A percentile compares a stretch with the other conserved stretches of the same genome.
phyloP scores from a whole-genome alignment of 1,139 yeast genomes.

The Suhomyces maxii region DNA sequence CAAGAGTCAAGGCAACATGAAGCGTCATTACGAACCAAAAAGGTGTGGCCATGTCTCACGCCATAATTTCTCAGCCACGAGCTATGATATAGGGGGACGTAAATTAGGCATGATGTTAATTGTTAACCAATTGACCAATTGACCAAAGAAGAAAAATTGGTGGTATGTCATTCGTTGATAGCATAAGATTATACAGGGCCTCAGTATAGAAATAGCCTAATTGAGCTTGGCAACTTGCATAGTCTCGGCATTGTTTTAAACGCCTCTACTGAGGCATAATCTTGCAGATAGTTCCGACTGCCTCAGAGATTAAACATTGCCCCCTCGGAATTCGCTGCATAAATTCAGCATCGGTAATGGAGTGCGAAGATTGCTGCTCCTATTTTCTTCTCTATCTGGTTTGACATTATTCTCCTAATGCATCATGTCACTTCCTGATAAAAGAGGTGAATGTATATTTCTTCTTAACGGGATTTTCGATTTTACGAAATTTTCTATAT shows the following conservation, averaged over 20 bases:
- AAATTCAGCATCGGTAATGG: not conserved
- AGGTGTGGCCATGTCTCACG: no score
- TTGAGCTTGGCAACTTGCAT: not conserved
- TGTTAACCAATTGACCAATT: no score
- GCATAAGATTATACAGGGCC: not conserved
- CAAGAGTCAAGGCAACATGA: no score
- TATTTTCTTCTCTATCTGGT: not conserved
- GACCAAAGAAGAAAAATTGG: no score
- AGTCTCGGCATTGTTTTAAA: not conserved
- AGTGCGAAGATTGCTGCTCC: not conserved
- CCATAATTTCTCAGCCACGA: no score
- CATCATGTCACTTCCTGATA: conserved; percentile 8
- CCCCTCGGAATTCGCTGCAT: not conserved
- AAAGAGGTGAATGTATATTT: not conserved
- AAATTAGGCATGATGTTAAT: no score
- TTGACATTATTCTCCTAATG: conserved; percentile 6
- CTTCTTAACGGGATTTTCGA: not conserved
- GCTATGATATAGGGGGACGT: no score
- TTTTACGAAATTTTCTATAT: not conserved
- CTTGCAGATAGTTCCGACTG: not conserved
- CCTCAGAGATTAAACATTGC: not conserved
- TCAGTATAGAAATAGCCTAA: not conserved
- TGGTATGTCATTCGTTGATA: no score
- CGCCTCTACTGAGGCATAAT: not conserved
- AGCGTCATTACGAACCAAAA: no score